phyloP scores from a whole-genome alignment of 2,329 filamentous ascomycete genomes.

The Phoma sp. region DNA sequence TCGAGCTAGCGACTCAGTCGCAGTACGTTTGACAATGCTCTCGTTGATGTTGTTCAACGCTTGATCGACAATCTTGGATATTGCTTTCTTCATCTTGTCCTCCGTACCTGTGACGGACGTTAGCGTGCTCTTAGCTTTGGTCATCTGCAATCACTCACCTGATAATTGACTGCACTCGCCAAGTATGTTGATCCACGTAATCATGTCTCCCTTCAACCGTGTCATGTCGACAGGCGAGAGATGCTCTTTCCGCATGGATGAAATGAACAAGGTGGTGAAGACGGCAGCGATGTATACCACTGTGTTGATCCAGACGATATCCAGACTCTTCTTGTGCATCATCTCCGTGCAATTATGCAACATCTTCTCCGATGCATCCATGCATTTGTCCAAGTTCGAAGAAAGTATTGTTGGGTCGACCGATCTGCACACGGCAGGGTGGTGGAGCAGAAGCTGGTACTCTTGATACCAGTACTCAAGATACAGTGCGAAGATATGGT shows the following conservation, averaged over 20 bases:
- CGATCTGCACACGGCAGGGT: conserved; percentile 59
- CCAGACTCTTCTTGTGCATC: conserved; percentile 69
- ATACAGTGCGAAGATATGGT: conserved; percentile 57
- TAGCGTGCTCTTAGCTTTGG: neutral
- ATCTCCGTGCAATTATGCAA: conserved; percentile 66
- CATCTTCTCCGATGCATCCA: conserved; percentile 69
- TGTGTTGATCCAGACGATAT: conserved; percentile 79
- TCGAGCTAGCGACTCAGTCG: conserved; percentile 52
- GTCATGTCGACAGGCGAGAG: conserved; percentile 65
- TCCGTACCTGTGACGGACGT: conserved; percentile 51
- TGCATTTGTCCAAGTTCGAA: conserved; percentile 63
- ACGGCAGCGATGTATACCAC: conserved; percentile 76
- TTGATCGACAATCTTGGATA: conserved; percentile 57
- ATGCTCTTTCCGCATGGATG: conserved; percentile 70
- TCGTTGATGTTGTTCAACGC: conserved; percentile 57
- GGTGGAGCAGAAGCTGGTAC: conserved; percentile 59
- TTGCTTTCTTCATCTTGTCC: conserved; percentile 54
- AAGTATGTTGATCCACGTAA: conserved; percentile 71
- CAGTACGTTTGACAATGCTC: conserved; percentile 52
- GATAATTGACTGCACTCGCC: conserved; percentile 70
- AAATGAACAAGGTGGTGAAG: conserved; percentile 73
- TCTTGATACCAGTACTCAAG: conserved; percentile 58
- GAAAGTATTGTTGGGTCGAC: conserved; percentile 66
- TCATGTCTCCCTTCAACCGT: conserved; percentile 71
- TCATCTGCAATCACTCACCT: conserved; percentile 56